Evolutionary conservation across 257 asterid genomes (phyloP).

Genomic region (Galeopsis tetrahit): DNA sequence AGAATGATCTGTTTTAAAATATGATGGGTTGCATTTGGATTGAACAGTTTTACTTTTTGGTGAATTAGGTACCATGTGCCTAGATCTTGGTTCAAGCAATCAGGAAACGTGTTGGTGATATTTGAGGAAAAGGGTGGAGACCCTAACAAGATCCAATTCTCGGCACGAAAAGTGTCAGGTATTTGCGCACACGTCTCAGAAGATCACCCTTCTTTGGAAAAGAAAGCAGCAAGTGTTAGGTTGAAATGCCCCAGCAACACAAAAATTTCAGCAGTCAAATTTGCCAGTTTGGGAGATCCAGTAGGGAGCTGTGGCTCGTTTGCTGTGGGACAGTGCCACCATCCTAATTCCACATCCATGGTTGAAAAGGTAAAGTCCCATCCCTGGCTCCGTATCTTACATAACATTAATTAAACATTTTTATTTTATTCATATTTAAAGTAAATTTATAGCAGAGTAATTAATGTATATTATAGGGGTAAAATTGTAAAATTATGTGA

Average conservation of each 20-base stretch:
- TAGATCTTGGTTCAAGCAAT: slow-evolving; percentile 91
- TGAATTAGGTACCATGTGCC: slow-evolving; percentile 84
- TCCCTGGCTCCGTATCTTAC: no score
- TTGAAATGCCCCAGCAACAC: slow-evolving; percentile 58
- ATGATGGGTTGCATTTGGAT: background rate
- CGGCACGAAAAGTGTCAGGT: slow-evolving; percentile 57
- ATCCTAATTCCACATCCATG: slow-evolving; percentile 50
- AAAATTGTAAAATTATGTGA: no score
- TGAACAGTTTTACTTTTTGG: slow-evolving; percentile 1
- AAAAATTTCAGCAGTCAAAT: slow-evolving; percentile 55
- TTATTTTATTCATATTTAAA: no score
- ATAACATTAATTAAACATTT: no score
- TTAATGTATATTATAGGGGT: no score
- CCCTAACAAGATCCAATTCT: slow-evolving; percentile 67
- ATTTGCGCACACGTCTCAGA: slow-evolving; percentile 61
- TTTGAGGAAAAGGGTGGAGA: slow-evolving; percentile 92
- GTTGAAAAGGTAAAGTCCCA: slow-evolving; percentile 50
- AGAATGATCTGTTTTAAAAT: background rate
- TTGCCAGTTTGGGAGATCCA: slow-evolving; percentile 80
- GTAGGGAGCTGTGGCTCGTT: slow-evolving; percentile 68
- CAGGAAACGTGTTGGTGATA: slow-evolving; percentile 75
- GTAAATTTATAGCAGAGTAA: no score
- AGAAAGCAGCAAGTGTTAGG: slow-evolving; percentile 38
- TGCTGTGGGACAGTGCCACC: slow-evolving; percentile 58
- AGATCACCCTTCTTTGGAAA: slow-evolving; percentile 62